phyloP scores from a whole-genome alignment of 2,329 filamentous ascomycete species.

The Trichoderma pleuroti region DNA sequence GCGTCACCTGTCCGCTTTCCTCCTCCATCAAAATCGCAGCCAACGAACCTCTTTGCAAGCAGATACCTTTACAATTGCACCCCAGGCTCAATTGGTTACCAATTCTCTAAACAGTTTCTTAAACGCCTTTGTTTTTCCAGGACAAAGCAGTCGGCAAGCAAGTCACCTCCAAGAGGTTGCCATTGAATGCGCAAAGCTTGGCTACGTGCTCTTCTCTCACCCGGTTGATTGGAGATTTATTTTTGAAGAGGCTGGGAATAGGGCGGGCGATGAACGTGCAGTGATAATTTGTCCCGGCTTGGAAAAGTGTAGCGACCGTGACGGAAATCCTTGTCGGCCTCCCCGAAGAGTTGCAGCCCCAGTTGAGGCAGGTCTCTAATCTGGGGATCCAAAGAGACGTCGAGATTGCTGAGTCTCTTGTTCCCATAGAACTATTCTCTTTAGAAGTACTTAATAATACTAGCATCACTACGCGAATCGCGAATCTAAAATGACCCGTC shows the following conservation, averaged over 20 bases:
- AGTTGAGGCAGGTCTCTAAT: background rate
- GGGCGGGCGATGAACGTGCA: background rate
- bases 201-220: slow-evolving; percentile 42
- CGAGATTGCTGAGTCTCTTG: background rate
- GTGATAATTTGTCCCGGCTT: slow-evolving; percentile 29
- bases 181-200: slow-evolving; percentile 39
- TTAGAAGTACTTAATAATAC: background rate
- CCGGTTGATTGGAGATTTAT: slow-evolving; percentile 38
- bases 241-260: slow-evolving; percentile 19
- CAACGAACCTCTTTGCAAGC: slow-evolving; percentile 35
- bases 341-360: slow-evolving; percentile 27
- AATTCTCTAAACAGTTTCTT: background rate
- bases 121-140: background rate
- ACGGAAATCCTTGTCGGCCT: slow-evolving; percentile 26
- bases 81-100: background rate
- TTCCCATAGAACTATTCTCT: background rate
- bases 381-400: background rate
- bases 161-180: slow-evolving; percentile 39
- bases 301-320: slow-evolving; percentile 27
- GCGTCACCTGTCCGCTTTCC: slow-evolving; percentile 41
- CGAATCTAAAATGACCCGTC: background rate
- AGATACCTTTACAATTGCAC: slow-evolving; percentile 28
- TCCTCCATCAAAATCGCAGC: slow-evolving; percentile 39
- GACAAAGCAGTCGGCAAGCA: background rate
- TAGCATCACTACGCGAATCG: background rate